Percentiles rank a stretch among this genome's conserved stretches.
These are phyloP conservation scores for Hymenoscyphus repandus DNA, from an alignment of 2,329 filamentous ascomycete genomes.

Conservation along the genomic window DNA sequence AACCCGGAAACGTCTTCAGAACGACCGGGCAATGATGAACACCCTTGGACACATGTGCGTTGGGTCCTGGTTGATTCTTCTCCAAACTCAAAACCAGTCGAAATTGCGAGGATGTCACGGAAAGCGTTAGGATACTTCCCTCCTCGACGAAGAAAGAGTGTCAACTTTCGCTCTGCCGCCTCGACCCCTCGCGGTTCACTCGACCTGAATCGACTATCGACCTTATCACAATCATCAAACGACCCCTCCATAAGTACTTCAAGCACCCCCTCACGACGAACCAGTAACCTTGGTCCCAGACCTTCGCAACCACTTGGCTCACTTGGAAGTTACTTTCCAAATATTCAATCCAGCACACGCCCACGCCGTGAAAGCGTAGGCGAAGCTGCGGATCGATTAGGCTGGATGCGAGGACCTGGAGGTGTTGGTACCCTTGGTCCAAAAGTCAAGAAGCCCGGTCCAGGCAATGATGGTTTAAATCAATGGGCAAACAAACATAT, in stretches of 20 bases:
- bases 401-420: conserved; percentile 75
- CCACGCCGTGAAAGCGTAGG: conserved; percentile 29
- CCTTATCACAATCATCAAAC: conserved; percentile 16
- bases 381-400: conserved; percentile 39
- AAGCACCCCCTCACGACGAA: conserved; percentile 22
- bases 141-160: conserved; percentile 70
- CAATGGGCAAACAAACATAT: conserved; percentile 79
- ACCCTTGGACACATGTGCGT: conserved; percentile 80
- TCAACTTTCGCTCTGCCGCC: conserved; percentile 57
- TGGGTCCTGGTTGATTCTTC: conserved; percentile 79
- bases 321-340: conserved; percentile 28
- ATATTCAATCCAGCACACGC: conserved; percentile 12
- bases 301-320: conserved; percentile 15
- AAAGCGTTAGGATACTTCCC: conserved; percentile 87
- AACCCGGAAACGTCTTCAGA: conserved; percentile 22
- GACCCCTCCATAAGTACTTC: conserved; percentile 19
- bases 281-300: conserved; percentile 21
- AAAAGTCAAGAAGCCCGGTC: conserved; percentile 68
- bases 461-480: conserved; percentile 79
- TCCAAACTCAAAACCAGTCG: conserved; percentile 58
- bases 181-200: conserved; percentile 50
- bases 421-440: conserved; percentile 79
- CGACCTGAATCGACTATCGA: conserved; percentile 22
- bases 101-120: conserved; percentile 80
- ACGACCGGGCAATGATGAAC: conserved; percentile 43